A percentile compares a stretch with the other conserved stretches of the same genome.
Conservation (phyloP, 202 grass and related monocot genomes). For the Musa balbisiana region DNA sequence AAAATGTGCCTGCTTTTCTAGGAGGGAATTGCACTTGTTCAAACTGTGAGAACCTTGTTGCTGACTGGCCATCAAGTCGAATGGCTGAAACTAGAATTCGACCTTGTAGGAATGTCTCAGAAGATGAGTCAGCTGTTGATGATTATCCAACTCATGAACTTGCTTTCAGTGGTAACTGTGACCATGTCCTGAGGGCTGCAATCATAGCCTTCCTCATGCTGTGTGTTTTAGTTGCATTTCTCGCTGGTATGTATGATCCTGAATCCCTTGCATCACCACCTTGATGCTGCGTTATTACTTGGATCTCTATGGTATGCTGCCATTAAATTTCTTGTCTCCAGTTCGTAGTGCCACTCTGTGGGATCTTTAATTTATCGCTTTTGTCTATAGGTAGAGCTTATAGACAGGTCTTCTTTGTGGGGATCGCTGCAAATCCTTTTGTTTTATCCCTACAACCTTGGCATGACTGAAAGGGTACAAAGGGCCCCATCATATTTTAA, state of each 20-base stretch:
- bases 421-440: not conserved
- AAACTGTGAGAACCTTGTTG: conserved; percentile 43
- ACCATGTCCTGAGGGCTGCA: conserved; percentile 46
- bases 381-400: not conserved
- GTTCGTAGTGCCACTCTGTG: not conserved
- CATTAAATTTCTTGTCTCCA: not conserved
- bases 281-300: not conserved
- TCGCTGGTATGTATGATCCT: conserved; percentile 67
- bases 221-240: conserved; percentile 58
- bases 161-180: conserved; percentile 38
- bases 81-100: conserved; percentile 35
- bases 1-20: conserved; percentile 56
- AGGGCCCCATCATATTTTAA: not conserved
- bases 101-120: conserved; percentile 2
- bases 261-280: conserved; percentile 11
- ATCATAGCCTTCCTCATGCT: conserved; percentile 62
- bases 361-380: not conserved
- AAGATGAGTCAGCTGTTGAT: conserved; percentile 21
- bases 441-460: not conserved
- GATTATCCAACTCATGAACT: conserved; percentile 17
- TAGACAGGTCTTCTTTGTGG: not conserved
- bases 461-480: not conserved
- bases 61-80: conserved; percentile 15
- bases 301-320: not conserved
- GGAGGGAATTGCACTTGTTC: conserved; percentile 68